phyloP scores from a whole-genome alignment of 1,284 basidiomycete genomes.

The Acaromyces ingoldii region DNA sequence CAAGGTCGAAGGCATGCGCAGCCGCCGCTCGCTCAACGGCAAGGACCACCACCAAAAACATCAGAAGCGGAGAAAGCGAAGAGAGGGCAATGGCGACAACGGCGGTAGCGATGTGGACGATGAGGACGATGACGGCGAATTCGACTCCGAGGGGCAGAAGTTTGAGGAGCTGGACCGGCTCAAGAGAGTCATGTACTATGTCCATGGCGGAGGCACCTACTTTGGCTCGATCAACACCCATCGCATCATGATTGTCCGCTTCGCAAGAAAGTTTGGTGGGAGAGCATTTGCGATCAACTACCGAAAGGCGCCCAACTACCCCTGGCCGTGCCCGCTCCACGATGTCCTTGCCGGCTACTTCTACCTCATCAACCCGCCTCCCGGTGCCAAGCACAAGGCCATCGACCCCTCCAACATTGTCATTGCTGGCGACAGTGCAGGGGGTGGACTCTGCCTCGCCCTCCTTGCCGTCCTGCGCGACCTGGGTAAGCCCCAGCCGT shows the following conservation, averaged over 20 bases:
- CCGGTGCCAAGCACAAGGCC: conserved; percentile 59
- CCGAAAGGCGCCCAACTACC: conserved; percentile 54
- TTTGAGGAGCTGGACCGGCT: conserved; percentile 43
- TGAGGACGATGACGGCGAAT: too few relatives aligned
- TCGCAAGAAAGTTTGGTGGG: conserved; percentile 53
- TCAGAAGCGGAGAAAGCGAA: too few relatives aligned
- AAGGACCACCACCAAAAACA: too few relatives aligned
- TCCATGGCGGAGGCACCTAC: conserved; percentile 53
- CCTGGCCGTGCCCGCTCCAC: conserved; percentile 90
- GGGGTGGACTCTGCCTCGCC: conserved; percentile 79
- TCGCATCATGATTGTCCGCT: conserved; percentile 52
- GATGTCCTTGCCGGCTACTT: conserved; percentile 77
- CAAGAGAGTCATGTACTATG: conserved; percentile 42
- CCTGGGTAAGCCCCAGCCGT: conserved; percentile 71
- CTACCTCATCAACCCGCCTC: conserved; percentile 69
- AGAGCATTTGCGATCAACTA: conserved; percentile 52
- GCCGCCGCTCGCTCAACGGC: too few relatives aligned
- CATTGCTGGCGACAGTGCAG: conserved; percentile 82
- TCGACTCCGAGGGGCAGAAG: too few relatives aligned
- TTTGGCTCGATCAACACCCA: conserved; percentile 58
- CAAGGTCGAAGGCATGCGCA: too few relatives aligned
- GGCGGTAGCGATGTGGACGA: too few relatives aligned
- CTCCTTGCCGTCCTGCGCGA: conserved; percentile 90
- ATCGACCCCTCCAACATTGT: conserved; percentile 79
- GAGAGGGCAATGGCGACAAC: too few relatives aligned